Base-by-base conservation (phyloP, 2,329 filamentous ascomycete genomes). In the Calonectria pteridis region DNA sequence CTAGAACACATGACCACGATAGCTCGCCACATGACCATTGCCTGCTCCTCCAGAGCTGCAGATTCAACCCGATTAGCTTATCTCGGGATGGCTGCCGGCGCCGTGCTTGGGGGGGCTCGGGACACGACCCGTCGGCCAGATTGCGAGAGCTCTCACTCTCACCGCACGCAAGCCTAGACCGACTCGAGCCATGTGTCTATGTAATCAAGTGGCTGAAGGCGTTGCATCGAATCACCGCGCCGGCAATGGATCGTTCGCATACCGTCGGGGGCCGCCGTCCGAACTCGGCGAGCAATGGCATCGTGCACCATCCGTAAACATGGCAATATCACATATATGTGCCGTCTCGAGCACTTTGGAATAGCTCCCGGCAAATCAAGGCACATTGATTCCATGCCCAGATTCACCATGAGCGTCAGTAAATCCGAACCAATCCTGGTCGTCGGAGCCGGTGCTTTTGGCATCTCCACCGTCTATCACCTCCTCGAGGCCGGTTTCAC, bases 401-500 rank as follows among this genome's bases (percentile, higher is more conserved):
- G 40, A 23, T 18, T 20, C 67, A 73, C 29, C 37, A 81, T 81
- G 80, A 73, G 66, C 1, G 58, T 80, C 23, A 14, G 65, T 10
- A 80, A 80, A 23, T 67, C 71, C 7, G 79, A 81, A 37, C 77
- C 80, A 11, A 81, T 85, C n/a, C 71, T 84, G n/a, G 80, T 86
- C 37, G 76, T 88, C 23, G 87, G 88, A 20, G 87, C 83, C 11
- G 88, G 88, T 33, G 86, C 86, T 9, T 90, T 88, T 75, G 88
- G 88, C 31, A 84, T 89, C 4, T 89, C 88, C 0, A 88, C 86
- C 1, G 88, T 87, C 11, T 80, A 86, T 26, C 87, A 88, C 64
- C 84, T 90, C 4, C 78, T 82, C n/a, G 78, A 82, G 9, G 79
- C 84, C 0, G 88, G 87, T 0, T 88, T 87, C 73, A 85, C 78